These are phyloP conservation scores for Colletotrichum gigasporum DNA, from an alignment of 2,329 filamentous ascomycete genomes.

Conservation along the genomic window DNA sequence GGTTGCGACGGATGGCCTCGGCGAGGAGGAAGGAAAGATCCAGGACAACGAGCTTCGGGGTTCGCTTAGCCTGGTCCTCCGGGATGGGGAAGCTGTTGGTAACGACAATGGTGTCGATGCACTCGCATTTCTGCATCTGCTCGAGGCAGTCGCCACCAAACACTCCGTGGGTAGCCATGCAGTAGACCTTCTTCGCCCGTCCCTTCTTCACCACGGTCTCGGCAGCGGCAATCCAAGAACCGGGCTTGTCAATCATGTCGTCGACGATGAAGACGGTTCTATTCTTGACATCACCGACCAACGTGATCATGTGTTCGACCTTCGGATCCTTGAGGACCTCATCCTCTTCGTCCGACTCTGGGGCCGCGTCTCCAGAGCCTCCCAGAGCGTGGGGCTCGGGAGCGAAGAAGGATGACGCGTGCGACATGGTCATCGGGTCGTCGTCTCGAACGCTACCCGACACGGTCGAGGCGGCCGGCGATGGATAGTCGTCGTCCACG, in stretches of 20 bases:
- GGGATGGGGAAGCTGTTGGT: constrained; percentile 97
- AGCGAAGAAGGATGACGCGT: constrained; percentile 83
- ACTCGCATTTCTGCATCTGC: constrained; percentile 90
- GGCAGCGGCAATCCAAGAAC: constrained; percentile 96
- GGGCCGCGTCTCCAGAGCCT: constrained; percentile 84
- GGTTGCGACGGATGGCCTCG: constrained; percentile 94
- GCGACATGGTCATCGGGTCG: constrained; percentile 83
- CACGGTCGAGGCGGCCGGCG: constrained; percentile 76
- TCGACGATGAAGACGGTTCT: constrained; percentile 94
- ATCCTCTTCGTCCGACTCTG: constrained; percentile 90
- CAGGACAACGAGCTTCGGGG: constrained; percentile 86
- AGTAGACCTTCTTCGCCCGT: constrained; percentile 92
- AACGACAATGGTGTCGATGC: constrained; percentile 92
- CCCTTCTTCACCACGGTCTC: constrained; percentile 96
- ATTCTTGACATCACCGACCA: constrained; percentile 94
- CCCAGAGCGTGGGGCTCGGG: constrained; percentile 78
- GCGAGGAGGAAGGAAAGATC: constrained; percentile 88
- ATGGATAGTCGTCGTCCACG: constrained; percentile 92
- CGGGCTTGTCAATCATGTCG: constrained; percentile 98
- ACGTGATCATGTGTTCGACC: constrained; percentile 92
- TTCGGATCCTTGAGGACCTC: constrained; percentile 83
- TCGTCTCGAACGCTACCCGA: constrained; percentile 73
- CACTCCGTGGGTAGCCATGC: constrained; percentile 95
- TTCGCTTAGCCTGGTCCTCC: constrained; percentile 73
- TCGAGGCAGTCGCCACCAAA: constrained; percentile 91